Base-by-base conservation (phyloP, 169 alveolate genomes). In the Plasmodium falciparum region DNA sequence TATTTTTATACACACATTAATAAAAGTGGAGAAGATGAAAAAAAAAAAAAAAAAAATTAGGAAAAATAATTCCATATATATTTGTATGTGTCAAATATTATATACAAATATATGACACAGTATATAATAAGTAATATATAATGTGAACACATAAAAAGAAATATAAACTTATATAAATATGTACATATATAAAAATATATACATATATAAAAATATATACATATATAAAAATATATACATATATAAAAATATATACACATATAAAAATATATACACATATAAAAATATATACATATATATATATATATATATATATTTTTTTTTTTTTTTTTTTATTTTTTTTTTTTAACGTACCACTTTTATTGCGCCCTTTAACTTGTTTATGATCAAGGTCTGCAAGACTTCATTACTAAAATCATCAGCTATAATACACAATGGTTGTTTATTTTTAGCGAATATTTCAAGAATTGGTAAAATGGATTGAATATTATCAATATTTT, bases 351-450 rank as follows among this genome's bases (percentile, higher is more conserved):
- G n/a, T 88, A 74, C 93, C 95, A 88, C 94, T 93, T 96, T 96
- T 72, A 96, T 95, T 88, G 95, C 94, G 22, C 97, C 97, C 39
- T 96, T 91, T 95, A 96, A 93, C 75, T 95, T 95, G 93, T 96
- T 96, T 54, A 96, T 93, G 63, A 96, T 93, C 74, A 96, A 90
- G 2, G 97, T 95, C 59, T 96, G 97, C 88, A 96, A 89, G 52
- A 95, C 96, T 45, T 96, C 98, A 61, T 96, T 91, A 45, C 97
- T 96, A 67, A 95, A 94, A 76, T 96, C 98, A 62, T 96, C 98
- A 0, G 97, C 97, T 66, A 96, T 95, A 22, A 96, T 96, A 58
- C 96, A 93, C 47, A 96, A 94, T 0, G 97, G 97, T 17, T 88
- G 94, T 52, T 95, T 94, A 58, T 93, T 94, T 88, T 95, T 94